Evolutionary conservation across 163 green algal species (phyloP), one percentile per base, ranked within the genome.

Genomic region (Coccomyxa subellipsoidea): DNA sequence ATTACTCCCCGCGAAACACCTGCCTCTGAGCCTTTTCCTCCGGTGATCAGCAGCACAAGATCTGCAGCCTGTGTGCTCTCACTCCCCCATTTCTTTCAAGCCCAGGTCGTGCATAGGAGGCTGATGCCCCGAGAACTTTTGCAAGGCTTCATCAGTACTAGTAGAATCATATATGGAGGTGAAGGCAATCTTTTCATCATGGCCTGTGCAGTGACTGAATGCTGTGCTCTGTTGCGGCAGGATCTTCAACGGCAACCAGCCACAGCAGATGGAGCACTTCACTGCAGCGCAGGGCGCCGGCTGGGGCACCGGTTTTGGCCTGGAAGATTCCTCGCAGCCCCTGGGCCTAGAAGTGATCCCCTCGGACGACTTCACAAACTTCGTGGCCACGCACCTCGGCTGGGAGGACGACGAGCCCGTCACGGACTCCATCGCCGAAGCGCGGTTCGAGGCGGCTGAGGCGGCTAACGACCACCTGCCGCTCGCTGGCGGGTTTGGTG

Each of bases 211-310:
- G n/a, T 73, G 66, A 32, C 8, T 1, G 47, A 8, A 18, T 59
- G 2, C 23, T 5, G 47, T 18, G 4, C 15, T 5, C 23, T 12
- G 21, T 12, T 59, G 47, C 21, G 8, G 27, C 66, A 73, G 66
- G 66, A 32, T 73, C 2, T 73, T 73, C 32, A 23, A 23, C 27
- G 66, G 6, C 1, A 18, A 18, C 4, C 29, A 34, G 66, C 66
- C 66, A n/a, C 27, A 36, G 66, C 66, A 73, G 29, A 73, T 73
- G 66, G 66, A 73, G 66, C 66, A 73, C 66, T 73, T 73, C n/a
- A 73, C 66, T 35, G 66, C 66, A 73, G 66, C 66, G 29, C 66
- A 73, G 66, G 66, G 66, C 2, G 66, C 66, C 18, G 66, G 66
- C 29, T 36, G n/a, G 66, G 27, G 29, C 66, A 73, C 27, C 66